Evolutionary conservation across 768 basidiomycete genomes (phyloP).

Genomic region (Mycena chlorophos): DNA sequence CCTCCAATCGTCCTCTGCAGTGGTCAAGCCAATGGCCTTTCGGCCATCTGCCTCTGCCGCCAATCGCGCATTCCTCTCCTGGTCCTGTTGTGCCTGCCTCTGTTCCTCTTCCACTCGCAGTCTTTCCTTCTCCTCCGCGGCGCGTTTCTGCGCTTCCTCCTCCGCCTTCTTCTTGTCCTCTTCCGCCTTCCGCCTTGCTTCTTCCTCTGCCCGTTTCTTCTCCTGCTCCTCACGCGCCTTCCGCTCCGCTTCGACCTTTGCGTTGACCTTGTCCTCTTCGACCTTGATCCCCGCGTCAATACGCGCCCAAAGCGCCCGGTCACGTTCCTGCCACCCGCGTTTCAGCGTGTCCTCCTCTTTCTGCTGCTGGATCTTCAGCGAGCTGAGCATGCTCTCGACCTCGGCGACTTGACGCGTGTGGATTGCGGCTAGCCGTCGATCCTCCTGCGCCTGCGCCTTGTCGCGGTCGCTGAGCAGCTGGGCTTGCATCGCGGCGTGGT

Average conservation of each 20-base stretch:
- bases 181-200: constrained; percentile 41
- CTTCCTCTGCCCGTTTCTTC: constrained; percentile 47
- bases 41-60: constrained; percentile 41
- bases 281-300: constrained; percentile 62
- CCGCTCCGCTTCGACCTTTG: constrained; percentile 56
- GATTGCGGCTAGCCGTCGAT: constrained; percentile 36
- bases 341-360: constrained; percentile 46
- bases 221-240: constrained; percentile 51
- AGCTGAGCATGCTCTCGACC: constrained; percentile 47
- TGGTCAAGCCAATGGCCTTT: constrained; percentile 50
- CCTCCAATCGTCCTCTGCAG: constrained; percentile 65
- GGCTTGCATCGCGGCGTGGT: constrained; percentile 34
- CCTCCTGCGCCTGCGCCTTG: constrained; percentile 35
- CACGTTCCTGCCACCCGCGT: constrained; percentile 52
- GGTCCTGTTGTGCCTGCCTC: constrained; percentile 35
- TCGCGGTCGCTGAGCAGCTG: constrained; percentile 47
- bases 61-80: constrained; percentile 36
- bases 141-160: constrained; percentile 44
- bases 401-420: constrained; percentile 55
- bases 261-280: constrained; percentile 61
- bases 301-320: constrained; percentile 53
- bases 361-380: constrained; percentile 45
- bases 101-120: constrained; percentile 43
- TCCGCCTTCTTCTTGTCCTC: constrained; percentile 49
- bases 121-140: constrained; percentile 42